phyloP scores from a whole-genome alignment of 352 stramenopile genomes.

The Globisporangium parvum region DNA sequence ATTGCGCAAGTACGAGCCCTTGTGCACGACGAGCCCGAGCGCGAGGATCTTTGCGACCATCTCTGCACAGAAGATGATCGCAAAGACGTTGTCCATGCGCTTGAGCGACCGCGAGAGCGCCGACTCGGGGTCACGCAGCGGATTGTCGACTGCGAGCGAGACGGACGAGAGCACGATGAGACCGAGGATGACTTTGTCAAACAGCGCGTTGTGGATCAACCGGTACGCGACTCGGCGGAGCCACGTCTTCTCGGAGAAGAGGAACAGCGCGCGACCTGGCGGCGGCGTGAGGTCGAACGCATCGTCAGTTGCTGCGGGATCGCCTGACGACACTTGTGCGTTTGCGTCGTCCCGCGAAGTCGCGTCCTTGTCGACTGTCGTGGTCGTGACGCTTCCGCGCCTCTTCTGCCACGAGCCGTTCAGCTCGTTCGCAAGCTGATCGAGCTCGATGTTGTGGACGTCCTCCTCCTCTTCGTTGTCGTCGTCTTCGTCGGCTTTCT shows the following conservation, averaged over 20 bases:
- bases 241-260: constrained; percentile 41
- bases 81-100: constrained; percentile 68
- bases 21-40: constrained; percentile 61
- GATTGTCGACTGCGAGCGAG: constrained; percentile 83
- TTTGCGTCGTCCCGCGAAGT: not conserved
- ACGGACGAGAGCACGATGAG: constrained; percentile 85
- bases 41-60: constrained; percentile 89
- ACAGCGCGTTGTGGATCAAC: constrained; percentile 59
- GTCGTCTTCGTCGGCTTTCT: constrained; percentile 21
- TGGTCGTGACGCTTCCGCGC: not conserved
- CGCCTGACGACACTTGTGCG: too few species aligned
- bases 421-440: constrained; percentile 17
- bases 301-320: not conserved
- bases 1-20: constrained; percentile 73
- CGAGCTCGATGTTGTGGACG: constrained; percentile 16
- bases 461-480: constrained; percentile 35
- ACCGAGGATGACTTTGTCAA: constrained; percentile 75
- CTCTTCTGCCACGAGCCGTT: constrained; percentile 1
- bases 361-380: not conserved
- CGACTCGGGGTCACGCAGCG: constrained; percentile 54
- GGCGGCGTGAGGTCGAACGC: constrained; percentile 14
- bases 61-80: constrained; percentile 80
- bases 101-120: constrained; percentile 34
- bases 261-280: constrained; percentile 28
- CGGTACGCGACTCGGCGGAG: constrained; percentile 30